These are phyloP conservation scores for Paraurostyla sp. DNA, from an alignment of 73 alveolate genomes.

Conservation along the genomic window DNA sequence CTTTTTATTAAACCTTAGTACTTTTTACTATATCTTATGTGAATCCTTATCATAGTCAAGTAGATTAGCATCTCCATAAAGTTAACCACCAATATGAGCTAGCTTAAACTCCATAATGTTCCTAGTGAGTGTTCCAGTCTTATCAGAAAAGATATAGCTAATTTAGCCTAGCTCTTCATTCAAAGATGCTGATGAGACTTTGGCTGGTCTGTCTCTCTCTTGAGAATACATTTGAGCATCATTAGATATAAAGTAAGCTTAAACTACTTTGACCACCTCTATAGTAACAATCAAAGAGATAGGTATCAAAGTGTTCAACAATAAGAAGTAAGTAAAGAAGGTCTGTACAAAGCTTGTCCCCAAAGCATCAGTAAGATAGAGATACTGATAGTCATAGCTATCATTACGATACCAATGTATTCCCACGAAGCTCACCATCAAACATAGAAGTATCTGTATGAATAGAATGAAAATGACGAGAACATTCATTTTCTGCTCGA, in stretches of 20 bases:
- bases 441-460: constrained; percentile 78
- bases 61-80: constrained; percentile 60
- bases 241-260: constrained; percentile 81
- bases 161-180: constrained; percentile 82
- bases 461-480: constrained; percentile 85
- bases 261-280: constrained; percentile 82
- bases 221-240: constrained; percentile 72
- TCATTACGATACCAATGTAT: constrained; percentile 19
- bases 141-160: constrained; percentile 84
- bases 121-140: constrained; percentile 85
- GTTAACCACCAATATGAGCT: constrained; percentile 51
- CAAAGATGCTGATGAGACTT: constrained; percentile 59
- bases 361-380: neutral
- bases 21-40: neutral
- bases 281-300: constrained; percentile 81
- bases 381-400: neutral
- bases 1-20: neutral
- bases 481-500: constrained; percentile 63
- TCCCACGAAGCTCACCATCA: neutral
- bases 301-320: constrained; percentile 88
- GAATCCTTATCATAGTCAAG: neutral
- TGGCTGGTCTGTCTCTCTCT: constrained; percentile 75
- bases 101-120: constrained; percentile 76
- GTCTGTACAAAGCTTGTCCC: constrained; percentile 13
- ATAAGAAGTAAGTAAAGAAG: constrained; percentile 85